Base-by-base conservation (phyloP, 352 stramenopile species). In the Phytophthora idaei region DNA sequence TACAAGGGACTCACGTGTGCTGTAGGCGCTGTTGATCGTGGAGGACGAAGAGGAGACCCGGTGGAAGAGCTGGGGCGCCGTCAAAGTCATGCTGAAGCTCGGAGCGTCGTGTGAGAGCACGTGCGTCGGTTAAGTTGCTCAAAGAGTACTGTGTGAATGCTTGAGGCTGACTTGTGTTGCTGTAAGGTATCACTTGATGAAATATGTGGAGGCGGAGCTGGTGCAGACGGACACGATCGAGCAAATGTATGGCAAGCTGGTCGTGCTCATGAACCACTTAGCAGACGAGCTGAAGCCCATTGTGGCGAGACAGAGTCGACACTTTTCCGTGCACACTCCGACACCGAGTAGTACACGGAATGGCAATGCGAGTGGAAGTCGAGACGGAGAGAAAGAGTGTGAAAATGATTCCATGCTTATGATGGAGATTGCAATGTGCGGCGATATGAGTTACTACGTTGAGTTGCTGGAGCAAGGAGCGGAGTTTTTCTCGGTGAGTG, bases 401-500 rank as follows among this genome's bases (percentile, higher is more conserved):
- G 50, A 53, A 28, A 67, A 48, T 6, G 64, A 82, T 49, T 52
- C 64, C 4, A 67, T 67, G 63, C 54, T 70, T 9, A 70, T 80
- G 48, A 69, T 71, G 61, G 77, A 80, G 29, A 58, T 80, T 11
- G 58, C 69, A 8, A 75, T 70, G 64, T 86, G 72, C 32, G 84
- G 83, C 10, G 83, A 93, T 39, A 76, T 93, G 67, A 75, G 79
- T 47, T 93, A 92, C 64, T 94, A 93, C 51, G 71, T 80, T 21
- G 80, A 89, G 52, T 67, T 94, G 37, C 77, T 94, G 1, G 77
- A 89, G 49, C 86, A 94, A 56, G 80, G 80, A 3, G 76, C 86
- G 8, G 78, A 90, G 55, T 94, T 94, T 49, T 93, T 94, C 66
- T 83, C 82, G 61, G 83, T 94, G 48, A 31, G 77, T 80, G 32